Evolutionary conservation across 805 yeast genomes (phyloP).

Genomic region (Tetrapisispora nanseiensis): DNA sequence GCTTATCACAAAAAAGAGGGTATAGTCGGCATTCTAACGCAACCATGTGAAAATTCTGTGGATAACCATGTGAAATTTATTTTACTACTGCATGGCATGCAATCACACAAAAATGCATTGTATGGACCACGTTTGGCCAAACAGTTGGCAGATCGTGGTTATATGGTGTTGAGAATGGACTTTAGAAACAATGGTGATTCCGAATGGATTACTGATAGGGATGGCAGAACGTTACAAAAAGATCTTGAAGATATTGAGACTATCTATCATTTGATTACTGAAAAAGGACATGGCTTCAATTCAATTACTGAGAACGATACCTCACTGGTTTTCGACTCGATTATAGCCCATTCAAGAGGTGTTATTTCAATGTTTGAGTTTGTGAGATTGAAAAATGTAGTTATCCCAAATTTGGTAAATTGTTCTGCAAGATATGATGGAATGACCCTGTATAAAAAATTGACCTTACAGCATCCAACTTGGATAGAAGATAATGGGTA

Average conservation of each 20-base stretch:
- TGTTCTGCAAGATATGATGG: conserved; percentile 62
- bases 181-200: conserved; percentile 82
- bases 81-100: conserved; percentile 71
- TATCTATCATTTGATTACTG: conserved; percentile 18
- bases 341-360: conserved; percentile 79
- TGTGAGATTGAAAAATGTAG: conserved; percentile 33
- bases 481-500: conserved; percentile 37
- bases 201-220: conserved; percentile 30
- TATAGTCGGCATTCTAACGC: conserved; percentile 29
- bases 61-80: conserved; percentile 32
- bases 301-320: conserved; percentile 2
- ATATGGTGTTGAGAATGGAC: conserved; percentile 65
- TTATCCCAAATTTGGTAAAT: conserved; percentile 60
- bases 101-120: conserved; percentile 74
- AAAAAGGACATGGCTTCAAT: neutral
- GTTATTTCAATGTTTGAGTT: conserved; percentile 65
- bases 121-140: conserved; percentile 59
- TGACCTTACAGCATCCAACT: conserved; percentile 26
- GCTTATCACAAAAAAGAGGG: conserved; percentile 23
- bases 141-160: conserved; percentile 50
- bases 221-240: conserved; percentile 49
- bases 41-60: neutral
- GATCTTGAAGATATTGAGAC: conserved; percentile 62
- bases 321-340: conserved; percentile 40
- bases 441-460: conserved; percentile 36